These are phyloP conservation scores for Symbiodinium natans DNA, from an alignment of 73 alveolate species.

Conservation along the genomic window DNA sequence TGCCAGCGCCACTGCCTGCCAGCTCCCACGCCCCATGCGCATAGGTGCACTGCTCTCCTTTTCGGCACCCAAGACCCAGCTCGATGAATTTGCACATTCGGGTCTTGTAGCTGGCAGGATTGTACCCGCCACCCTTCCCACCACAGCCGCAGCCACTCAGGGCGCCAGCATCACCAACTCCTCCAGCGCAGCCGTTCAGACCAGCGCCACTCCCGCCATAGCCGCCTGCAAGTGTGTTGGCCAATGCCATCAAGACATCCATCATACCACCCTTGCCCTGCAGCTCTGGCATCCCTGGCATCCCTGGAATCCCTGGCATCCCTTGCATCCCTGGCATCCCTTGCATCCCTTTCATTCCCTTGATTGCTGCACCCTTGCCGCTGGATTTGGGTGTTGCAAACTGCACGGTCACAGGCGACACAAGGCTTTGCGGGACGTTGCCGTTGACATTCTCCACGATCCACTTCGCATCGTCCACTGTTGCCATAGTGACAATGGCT, in stretches of 20 bases:
- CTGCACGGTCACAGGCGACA: conserved; percentile 17
- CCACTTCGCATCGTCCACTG: conserved; percentile 86
- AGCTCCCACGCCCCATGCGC: background rate
- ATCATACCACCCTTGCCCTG: too few species aligned
- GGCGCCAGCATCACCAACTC: too few species aligned
- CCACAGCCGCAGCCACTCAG: too few species aligned
- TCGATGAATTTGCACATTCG: background rate
- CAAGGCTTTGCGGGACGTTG: conserved; percentile 66
- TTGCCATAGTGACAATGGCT: conserved; percentile 52
- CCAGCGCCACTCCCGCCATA: too few species aligned
- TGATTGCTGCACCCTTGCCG: too few species aligned
- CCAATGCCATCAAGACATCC: too few species aligned
- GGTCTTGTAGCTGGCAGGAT: background rate
- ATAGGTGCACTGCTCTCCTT: background rate
- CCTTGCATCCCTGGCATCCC: conserved; percentile 21
- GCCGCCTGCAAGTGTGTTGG: too few species aligned
- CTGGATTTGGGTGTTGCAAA: conserved; percentile 56
- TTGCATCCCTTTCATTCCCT: conserved; percentile 3
- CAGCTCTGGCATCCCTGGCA: too few species aligned
- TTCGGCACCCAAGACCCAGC: background rate
- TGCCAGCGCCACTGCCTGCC: too few species aligned
- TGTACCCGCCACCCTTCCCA: background rate
- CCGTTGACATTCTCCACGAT: conserved; percentile 70
- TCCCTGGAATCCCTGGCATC: too few species aligned
- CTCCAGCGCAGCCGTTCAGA: too few species aligned